These are phyloP conservation scores for Phytophthora multivora DNA, from an alignment of 352 stramenopile genomes.

Conservation along the genomic window DNA sequence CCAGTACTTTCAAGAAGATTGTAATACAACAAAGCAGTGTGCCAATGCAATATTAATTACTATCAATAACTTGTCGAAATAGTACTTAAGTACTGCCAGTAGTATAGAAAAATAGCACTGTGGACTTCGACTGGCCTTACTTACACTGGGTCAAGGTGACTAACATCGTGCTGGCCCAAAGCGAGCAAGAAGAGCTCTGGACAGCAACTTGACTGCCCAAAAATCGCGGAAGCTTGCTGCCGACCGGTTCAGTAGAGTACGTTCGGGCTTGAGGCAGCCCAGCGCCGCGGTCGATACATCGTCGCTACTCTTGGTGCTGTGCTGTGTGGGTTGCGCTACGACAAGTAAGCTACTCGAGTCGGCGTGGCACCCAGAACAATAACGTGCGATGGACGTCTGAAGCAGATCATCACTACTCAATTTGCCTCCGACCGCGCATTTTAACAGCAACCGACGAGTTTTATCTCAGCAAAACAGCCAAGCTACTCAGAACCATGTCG, in stretches of 20 bases:
- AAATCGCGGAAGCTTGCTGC: slow-evolving; percentile 26
- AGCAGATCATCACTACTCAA: slow-evolving; percentile 39
- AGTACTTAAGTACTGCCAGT: too few species aligned
- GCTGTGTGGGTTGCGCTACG: slow-evolving; percentile 22
- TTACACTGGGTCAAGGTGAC: slow-evolving; percentile 15
- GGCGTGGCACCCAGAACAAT: slow-evolving; percentile 33
- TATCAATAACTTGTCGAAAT: too few species aligned
- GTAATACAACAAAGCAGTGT: too few species aligned
- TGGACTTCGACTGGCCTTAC: too few species aligned
- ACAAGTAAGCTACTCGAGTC: slow-evolving; percentile 11
- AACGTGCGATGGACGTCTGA: slow-evolving; percentile 10
- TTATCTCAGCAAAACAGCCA: slow-evolving; percentile 28
- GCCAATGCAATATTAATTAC: too few species aligned
- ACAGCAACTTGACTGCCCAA: slow-evolving; percentile 37
- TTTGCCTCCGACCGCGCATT: slow-evolving; percentile 34
- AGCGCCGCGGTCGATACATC: slow-evolving; percentile 30
- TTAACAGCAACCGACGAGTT: slow-evolving; percentile 17
- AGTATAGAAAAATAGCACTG: too few species aligned
- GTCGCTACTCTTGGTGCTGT: slow-evolving; percentile 40
- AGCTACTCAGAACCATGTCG: slow-evolving; percentile 15
- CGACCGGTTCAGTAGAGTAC: slow-evolving; percentile 44
- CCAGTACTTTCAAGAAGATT: too few species aligned
- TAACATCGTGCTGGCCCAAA: slow-evolving; percentile 11
- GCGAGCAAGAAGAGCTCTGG: slow-evolving; percentile 36
- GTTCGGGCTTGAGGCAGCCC: slow-evolving; percentile 33